Conservation (phyloP, 257 asterid genomes). For the Schizonepeta tenuifolia region DNA sequence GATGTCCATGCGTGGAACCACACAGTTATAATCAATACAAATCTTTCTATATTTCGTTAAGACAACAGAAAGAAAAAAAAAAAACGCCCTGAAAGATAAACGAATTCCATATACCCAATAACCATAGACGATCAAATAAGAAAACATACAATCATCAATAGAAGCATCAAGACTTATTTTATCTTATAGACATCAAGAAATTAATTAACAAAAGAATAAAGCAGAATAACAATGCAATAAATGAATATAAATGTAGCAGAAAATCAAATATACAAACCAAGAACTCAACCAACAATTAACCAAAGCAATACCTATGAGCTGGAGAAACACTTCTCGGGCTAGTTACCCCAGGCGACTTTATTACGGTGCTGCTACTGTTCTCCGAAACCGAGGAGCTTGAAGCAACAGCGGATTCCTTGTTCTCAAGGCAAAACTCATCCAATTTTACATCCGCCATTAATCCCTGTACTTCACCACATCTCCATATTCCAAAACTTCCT, state of each 20-base stretch:
- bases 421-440: constrained; percentile 59
- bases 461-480: constrained; percentile 46
- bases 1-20: not conserved
- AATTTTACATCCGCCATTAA: constrained; percentile 69
- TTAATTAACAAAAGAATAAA: constrained; percentile 3
- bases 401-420: constrained; percentile 70
- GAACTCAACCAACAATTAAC: constrained; percentile 24
- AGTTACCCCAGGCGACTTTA: constrained; percentile 68
- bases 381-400: constrained; percentile 93
- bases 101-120: not conserved
- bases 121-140: not conserved
- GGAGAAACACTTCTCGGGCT: constrained; percentile 82
- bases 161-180: not conserved
- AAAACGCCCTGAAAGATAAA: not conserved
- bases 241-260: not conserved
- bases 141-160: constrained; percentile 5
- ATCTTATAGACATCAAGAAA: not conserved
- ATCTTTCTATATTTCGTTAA: not conserved
- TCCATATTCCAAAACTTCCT: constrained; percentile 39
- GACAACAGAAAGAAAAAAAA: not conserved
- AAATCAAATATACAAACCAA: not conserved
- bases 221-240: constrained; percentile 12
- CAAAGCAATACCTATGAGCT: constrained; percentile 62
- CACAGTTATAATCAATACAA: constrained; percentile 20
- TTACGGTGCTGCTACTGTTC: constrained; percentile 61